A percentile compares a stretch with the other conserved stretches of the same genome.
These are phyloP conservation scores for Neckera pumila DNA, from an alignment of 225 moss, liverwort and hornwort genomes.

Conservation along the genomic window DNA sequence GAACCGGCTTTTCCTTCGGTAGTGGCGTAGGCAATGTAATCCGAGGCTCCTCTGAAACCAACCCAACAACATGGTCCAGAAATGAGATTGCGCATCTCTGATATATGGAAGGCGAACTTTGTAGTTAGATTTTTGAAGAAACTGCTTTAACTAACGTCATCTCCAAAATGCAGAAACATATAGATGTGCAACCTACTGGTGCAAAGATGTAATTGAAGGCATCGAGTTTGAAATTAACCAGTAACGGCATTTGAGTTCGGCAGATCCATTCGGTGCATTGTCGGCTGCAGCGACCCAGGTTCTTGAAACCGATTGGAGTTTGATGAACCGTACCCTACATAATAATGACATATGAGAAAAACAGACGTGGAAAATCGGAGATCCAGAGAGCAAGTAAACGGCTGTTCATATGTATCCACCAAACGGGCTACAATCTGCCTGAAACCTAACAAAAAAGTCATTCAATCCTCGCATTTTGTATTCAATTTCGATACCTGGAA, in stretches of 20 bases:
- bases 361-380: background rate
- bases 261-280: background rate
- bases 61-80: background rate
- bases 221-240: background rate
- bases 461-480: background rate
- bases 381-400: background rate
- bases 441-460: background rate
- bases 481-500: background rate
- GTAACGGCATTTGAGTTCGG: background rate
- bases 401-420: background rate
- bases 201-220: background rate
- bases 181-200: background rate
- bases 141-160: background rate
- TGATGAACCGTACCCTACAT: background rate
- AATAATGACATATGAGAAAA: background rate
- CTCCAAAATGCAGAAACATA: background rate
- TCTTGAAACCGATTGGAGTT: background rate
- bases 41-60: background rate
- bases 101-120: background rate
- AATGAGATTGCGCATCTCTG: background rate
- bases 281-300: background rate
- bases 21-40: background rate
- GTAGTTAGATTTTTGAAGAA: background rate
- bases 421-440: background rate
- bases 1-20: conserved; percentile 1